phyloP scores from a whole-genome alignment of 2,329 filamentous ascomycete genomes.

The Apiospora malaysiana region DNA sequence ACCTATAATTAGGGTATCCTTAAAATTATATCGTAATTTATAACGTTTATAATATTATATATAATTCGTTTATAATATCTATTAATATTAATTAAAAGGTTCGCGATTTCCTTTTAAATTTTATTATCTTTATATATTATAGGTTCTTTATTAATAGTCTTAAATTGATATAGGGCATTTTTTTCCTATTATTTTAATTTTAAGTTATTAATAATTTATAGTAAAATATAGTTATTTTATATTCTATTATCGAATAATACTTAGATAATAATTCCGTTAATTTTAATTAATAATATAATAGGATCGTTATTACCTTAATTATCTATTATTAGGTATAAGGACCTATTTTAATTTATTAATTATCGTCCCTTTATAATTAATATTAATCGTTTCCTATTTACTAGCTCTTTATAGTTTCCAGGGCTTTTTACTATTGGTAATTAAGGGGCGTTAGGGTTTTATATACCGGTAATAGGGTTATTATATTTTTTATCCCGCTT shows the following conservation, averaged over 20 bases:
- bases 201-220: background rate
- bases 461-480: no score
- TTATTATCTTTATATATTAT: background rate
- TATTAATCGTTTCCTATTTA: background rate
- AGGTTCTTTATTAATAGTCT: background rate
- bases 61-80: background rate
- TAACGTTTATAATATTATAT: background rate
- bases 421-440: background rate
- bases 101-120: background rate
- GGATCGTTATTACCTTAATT: background rate
- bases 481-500: no score
- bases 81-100: background rate
- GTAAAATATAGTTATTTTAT: background rate
- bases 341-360: background rate
- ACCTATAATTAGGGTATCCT: background rate
- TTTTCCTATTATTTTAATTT: background rate
- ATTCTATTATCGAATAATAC: background rate
- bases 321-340: background rate
- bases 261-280: background rate
- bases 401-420: no score
- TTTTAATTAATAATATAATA: background rate
- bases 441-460: no score
- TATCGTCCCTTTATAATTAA: background rate
- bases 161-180: background rate
- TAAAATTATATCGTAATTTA: background rate